A percentile compares a stretch with the other conserved stretches of the same genome.
These are phyloP conservation scores for Sungouiella thailandica DNA, from an alignment of 805 yeast genomes.

Conservation along the genomic window DNA sequence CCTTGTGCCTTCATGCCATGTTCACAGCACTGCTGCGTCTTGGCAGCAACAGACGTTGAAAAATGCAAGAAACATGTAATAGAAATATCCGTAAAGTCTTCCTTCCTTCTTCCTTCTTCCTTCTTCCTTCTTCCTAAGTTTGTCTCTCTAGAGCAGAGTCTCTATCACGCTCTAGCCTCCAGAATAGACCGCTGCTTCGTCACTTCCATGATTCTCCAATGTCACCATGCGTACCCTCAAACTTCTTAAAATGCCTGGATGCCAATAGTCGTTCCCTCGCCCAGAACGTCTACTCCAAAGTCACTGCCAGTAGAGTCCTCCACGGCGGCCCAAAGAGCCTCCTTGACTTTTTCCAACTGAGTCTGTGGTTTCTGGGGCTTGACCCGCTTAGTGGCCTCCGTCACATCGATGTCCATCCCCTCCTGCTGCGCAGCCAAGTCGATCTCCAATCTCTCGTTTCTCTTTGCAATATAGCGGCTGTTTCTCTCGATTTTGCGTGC, in stretches of 20 bases:
- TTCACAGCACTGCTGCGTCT: too few species aligned
- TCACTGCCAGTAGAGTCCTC: slow-evolving; percentile 50
- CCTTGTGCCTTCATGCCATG: too few species aligned
- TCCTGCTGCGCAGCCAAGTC: slow-evolving; percentile 46
- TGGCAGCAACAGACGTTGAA: too few species aligned
- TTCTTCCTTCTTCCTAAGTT: too few species aligned
- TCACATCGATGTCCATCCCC: slow-evolving; percentile 48
- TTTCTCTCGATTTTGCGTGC: slow-evolving; percentile 78
- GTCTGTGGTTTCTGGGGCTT: slow-evolving; percentile 18
- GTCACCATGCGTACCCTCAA: too few species aligned
- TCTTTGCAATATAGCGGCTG: slow-evolving; percentile 59
- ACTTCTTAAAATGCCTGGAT: slow-evolving; percentile 55
- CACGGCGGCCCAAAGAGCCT: slow-evolving; percentile 68
- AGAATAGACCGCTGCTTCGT: too few species aligned
- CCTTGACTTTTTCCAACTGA: slow-evolving; percentile 48
- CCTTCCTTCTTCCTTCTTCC: too few species aligned
- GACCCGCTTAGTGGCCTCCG: slow-evolving; percentile 14
- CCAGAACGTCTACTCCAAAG: slow-evolving; percentile 40
- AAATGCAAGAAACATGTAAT: too few species aligned
- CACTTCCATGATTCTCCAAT: too few species aligned
- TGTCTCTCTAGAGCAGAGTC: too few species aligned
- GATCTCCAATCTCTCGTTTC: slow-evolving; percentile 43
- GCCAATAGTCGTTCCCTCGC: slow-evolving; percentile 84
- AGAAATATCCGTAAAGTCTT: too few species aligned
- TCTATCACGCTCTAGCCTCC: too few species aligned